Percentiles rank a stretch among this genome's conserved stretches.
phyloP scores from a whole-genome alignment of 345 rosid genomes.

The Linum lewisii region DNA sequence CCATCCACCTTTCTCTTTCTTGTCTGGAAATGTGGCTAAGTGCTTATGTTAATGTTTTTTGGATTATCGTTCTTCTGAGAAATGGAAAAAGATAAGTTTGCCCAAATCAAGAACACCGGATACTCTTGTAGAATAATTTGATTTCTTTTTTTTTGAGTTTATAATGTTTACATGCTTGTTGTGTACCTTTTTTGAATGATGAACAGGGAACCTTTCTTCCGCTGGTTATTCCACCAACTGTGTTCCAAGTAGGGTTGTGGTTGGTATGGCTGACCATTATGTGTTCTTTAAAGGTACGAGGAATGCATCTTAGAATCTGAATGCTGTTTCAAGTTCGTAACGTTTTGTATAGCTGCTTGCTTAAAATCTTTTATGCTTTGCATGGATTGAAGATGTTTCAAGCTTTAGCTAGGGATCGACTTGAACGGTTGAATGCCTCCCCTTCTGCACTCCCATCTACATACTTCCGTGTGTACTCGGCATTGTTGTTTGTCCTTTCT shows the following conservation, averaged over 20 bases:
- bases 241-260: slow-evolving; percentile 83
- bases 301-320: slow-evolving; percentile 7
- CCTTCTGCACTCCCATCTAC: slow-evolving; percentile 85
- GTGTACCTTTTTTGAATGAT: slow-evolving; percentile 13
- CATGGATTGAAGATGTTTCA: slow-evolving; percentile 72
- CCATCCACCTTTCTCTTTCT: neutral
- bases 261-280: slow-evolving; percentile 71
- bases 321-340: slow-evolving; percentile 13
- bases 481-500: slow-evolving; percentile 57
- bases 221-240: slow-evolving; percentile 72
- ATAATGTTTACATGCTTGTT: slow-evolving; percentile 1
- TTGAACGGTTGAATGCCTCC: slow-evolving; percentile 90
- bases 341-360: slow-evolving; percentile 1
- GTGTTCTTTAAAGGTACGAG: slow-evolving; percentile 76
- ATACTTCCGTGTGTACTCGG: slow-evolving; percentile 84
- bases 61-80: neutral
- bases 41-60: neutral
- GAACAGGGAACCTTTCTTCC: slow-evolving; percentile 86
- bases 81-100: neutral
- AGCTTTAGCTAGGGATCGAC: slow-evolving; percentile 96
- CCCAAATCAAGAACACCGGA: neutral
- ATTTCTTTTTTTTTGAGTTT: neutral
- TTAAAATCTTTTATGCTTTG: slow-evolving; percentile 6
- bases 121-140: neutral
- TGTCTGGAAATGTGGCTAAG: neutral